Conservation (phyloP, 2,329 filamentous ascomycete genomes). For the Verticillium isaacii region DNA sequence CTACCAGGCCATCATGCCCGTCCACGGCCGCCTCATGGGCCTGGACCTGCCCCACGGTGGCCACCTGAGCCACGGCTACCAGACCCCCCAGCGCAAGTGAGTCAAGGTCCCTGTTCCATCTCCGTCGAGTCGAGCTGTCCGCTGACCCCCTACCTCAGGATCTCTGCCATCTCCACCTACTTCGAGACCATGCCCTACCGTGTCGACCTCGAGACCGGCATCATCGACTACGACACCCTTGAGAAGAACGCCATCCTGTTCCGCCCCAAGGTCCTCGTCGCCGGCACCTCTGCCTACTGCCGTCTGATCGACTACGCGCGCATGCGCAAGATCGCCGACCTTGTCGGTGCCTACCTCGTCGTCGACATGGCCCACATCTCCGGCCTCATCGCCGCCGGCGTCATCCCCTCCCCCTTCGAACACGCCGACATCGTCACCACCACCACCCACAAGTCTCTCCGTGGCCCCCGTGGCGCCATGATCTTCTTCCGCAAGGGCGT, state of each 20-base stretch:
- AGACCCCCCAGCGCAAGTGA: conserved; percentile 88
- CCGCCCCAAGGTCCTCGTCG: conserved; percentile 93
- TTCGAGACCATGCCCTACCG: conserved; percentile 99
- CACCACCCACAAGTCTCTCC: conserved; percentile 98
- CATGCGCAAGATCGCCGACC: conserved; percentile 94
- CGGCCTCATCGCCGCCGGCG: conserved; percentile 85
- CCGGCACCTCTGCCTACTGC: conserved; percentile 97
- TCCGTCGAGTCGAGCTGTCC: background rate
- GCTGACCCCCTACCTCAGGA: conserved; percentile 40
- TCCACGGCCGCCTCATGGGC: conserved; percentile 95
- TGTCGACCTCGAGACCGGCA: conserved; percentile 80
- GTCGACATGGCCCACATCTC: conserved; percentile 99
- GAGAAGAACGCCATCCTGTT: conserved; percentile 88
- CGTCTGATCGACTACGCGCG: conserved; percentile 93
- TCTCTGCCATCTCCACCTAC: conserved; percentile 96
- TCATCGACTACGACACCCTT: conserved; percentile 95
- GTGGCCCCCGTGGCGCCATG: conserved; percentile 96
- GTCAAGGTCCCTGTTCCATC: conserved; percentile 19
- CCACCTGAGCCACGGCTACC: conserved; percentile 95
- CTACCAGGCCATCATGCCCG: conserved; percentile 95
- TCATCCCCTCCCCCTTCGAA: conserved; percentile 89
- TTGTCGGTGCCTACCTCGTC: conserved; percentile 88
- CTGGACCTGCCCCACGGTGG: conserved; percentile 91
- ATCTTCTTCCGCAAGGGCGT: conserved; percentile 99
- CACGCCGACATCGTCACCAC: conserved; percentile 96